Conservation (phyloP, 305 asterid species). For the Stenogyne calaminthoides region DNA sequence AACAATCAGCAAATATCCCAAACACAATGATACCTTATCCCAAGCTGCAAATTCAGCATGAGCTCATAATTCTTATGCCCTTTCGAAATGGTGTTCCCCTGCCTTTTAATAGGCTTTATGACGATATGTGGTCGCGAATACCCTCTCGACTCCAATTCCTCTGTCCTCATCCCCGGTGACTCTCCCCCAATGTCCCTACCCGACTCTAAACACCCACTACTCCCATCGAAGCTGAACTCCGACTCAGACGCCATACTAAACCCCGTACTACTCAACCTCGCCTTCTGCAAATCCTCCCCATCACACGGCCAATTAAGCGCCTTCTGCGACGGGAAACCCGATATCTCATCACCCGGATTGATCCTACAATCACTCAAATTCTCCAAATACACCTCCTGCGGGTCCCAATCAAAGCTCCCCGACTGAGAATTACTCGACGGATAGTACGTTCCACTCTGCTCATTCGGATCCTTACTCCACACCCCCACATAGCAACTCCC, state of each 20-base stretch:
- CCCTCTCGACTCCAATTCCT: slow-evolving; percentile 47
- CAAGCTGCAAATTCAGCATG: slow-evolving; percentile 96
- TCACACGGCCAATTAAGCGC: slow-evolving; percentile 60
- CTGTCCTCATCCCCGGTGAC: slow-evolving; percentile 26
- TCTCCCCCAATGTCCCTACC: slow-evolving; percentile 45
- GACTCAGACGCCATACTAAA: slow-evolving; percentile 38
- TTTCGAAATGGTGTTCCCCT: slow-evolving; percentile 67
- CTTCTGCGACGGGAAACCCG: slow-evolving; percentile 65
- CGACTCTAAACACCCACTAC: slow-evolving; percentile 36
- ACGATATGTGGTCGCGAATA: slow-evolving; percentile 42
- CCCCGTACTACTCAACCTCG: slow-evolving; percentile 46
- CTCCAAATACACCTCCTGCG: slow-evolving; percentile 57
- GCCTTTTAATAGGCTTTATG: slow-evolving; percentile 63
- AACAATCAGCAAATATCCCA: neutral
- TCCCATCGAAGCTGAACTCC: slow-evolving; percentile 36
- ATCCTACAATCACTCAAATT: slow-evolving; percentile 50
- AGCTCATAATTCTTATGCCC: slow-evolving; percentile 94
- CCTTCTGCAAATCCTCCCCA: slow-evolving; percentile 48
- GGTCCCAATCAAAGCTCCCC: slow-evolving; percentile 67
- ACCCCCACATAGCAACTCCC: slow-evolving; percentile 82
- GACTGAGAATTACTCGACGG: slow-evolving; percentile 46
- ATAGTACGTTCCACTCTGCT: slow-evolving; percentile 78
- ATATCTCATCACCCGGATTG: slow-evolving; percentile 56
- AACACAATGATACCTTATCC: slow-evolving; percentile 65
- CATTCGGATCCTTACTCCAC: slow-evolving; percentile 75